Conservation (phyloP, 352 stramenopile species). For the Plasmopara muralis region DNA sequence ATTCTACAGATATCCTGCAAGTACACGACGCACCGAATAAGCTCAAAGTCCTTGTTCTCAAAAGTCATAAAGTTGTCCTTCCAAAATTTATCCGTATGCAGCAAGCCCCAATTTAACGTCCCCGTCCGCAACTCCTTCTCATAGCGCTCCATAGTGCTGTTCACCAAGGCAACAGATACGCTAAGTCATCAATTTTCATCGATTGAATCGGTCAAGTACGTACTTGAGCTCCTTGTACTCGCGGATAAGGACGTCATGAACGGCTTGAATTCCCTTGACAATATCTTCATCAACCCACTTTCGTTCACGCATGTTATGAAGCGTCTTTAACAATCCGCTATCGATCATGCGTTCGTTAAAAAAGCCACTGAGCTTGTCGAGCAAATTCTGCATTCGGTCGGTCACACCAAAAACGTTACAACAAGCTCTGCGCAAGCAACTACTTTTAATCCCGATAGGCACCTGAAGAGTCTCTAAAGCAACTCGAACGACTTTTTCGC, state of each 20-base stretch:
- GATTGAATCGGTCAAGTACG: slow-evolving; percentile 7
- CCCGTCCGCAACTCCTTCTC: slow-evolving; percentile 94
- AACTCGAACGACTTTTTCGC: slow-evolving; percentile 96
- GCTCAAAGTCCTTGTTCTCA: slow-evolving; percentile 94
- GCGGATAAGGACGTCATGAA: slow-evolving; percentile 75
- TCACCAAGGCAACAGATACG: not conserved
- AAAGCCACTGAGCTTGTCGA: slow-evolving; percentile 71
- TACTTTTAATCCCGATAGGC: not conserved
- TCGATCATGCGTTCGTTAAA: slow-evolving; percentile 95
- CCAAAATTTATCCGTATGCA: slow-evolving; percentile 98
- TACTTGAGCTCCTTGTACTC: slow-evolving; percentile 88
- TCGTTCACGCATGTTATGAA: slow-evolving; percentile 89
- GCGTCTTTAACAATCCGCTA: slow-evolving; percentile 91
- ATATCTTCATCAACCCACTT: slow-evolving; percentile 97
- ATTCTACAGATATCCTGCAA: not conserved
- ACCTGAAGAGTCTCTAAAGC: slow-evolving; percentile 89
- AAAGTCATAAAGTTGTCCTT: slow-evolving; percentile 97
- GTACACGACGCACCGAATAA: slow-evolving; percentile 60
- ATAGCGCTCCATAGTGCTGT: slow-evolving; percentile 94
- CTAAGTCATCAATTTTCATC: not conserved
- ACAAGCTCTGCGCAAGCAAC: not conserved
- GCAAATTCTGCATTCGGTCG: slow-evolving; percentile 43
- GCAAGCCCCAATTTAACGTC: slow-evolving; percentile 92
- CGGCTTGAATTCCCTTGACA: slow-evolving; percentile 63
- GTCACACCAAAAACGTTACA: not conserved